These are phyloP conservation scores for Acanthamoeba royreba DNA, from an alignment of 208 protist genomes.

Conservation along the genomic window DNA sequence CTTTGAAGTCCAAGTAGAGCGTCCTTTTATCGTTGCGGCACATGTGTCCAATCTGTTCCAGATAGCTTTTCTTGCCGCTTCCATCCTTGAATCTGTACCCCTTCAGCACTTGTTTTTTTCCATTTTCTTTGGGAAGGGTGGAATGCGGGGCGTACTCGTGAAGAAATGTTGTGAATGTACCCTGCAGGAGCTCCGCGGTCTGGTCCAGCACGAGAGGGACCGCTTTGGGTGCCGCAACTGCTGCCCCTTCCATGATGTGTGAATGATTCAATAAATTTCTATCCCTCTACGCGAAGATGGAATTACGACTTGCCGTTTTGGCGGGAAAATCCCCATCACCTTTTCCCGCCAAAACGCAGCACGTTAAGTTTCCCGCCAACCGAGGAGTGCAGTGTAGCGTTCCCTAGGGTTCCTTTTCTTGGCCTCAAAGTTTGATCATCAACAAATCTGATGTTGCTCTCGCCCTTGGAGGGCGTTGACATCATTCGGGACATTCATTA, in stretches of 20 bases:
- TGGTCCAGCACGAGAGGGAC: not conserved
- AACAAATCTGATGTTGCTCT: no score
- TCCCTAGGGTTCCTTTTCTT: no score
- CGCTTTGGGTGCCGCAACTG: not conserved
- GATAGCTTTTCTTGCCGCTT: not conserved
- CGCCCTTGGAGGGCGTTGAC: no score
- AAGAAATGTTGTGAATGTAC: not conserved
- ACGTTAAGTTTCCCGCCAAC: no score
- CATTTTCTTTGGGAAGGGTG: not conserved
- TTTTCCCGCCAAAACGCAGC: no score
- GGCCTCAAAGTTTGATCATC: no score
- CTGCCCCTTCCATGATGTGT: not conserved
- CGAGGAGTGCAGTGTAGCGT: no score
- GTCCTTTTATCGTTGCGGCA: not conserved
- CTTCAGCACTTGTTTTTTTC: not conserved
- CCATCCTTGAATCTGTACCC: not conserved
- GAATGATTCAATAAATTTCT: not conserved
- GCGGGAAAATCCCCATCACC: no score
- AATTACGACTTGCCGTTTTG: no score
- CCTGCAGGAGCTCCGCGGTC: conserved; percentile 12
- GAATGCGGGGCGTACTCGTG: not conserved
- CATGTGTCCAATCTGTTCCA: conserved; percentile 39
- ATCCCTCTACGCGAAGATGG: no score
- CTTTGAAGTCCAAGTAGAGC: conserved; percentile 29
- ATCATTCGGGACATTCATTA: no score